Percentiles rank a stretch among this genome's conserved stretches.
These are phyloP conservation scores for Parsonsia alboflavescens DNA, from an alignment of 257 asterid species.

Conservation along the genomic window DNA sequence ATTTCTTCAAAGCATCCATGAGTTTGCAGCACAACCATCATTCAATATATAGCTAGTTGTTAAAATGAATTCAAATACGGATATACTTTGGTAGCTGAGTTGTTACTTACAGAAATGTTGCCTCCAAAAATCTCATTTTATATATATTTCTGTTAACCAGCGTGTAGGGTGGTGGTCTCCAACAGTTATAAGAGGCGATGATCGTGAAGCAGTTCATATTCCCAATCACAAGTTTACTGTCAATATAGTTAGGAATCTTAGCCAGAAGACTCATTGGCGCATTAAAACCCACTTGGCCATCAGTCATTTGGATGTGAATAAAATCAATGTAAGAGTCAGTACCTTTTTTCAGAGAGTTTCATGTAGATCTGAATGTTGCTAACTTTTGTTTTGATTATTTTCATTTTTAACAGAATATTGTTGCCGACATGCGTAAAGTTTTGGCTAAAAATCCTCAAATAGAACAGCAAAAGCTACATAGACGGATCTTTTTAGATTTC, in stretches of 20 bases:
- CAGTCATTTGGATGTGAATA: slow-evolving; percentile 35
- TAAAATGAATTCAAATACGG: neutral
- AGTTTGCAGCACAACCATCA: neutral
- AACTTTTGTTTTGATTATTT: neutral
- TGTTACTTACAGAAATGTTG: neutral
- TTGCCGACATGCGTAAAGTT: slow-evolving; percentile 41
- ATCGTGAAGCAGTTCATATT: slow-evolving; percentile 38
- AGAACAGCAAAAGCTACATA: slow-evolving; percentile 35
- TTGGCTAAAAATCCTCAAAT: slow-evolving; percentile 32
- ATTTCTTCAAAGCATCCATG: neutral
- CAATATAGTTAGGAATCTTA: slow-evolving; percentile 29
- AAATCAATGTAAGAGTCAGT: slow-evolving; percentile 25
- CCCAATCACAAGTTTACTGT: slow-evolving; percentile 33
- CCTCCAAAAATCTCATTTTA: neutral
- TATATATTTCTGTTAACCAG: slow-evolving; percentile 11
- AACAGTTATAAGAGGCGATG: slow-evolving; percentile 36
- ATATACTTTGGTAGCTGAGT: neutral
- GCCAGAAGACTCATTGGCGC: slow-evolving; percentile 40
- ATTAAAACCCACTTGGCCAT: slow-evolving; percentile 33
- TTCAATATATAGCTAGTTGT: too few relatives aligned
- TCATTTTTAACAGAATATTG: slow-evolving; percentile 17
- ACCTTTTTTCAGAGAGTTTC: neutral
- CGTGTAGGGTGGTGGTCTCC: slow-evolving; percentile 42
- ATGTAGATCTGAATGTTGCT: neutral
- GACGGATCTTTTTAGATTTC: slow-evolving; percentile 31